Evolutionary conservation across 2,329 filamentous ascomycete species (phyloP).

Genomic region (Ophiosphaerella korrae): DNA sequence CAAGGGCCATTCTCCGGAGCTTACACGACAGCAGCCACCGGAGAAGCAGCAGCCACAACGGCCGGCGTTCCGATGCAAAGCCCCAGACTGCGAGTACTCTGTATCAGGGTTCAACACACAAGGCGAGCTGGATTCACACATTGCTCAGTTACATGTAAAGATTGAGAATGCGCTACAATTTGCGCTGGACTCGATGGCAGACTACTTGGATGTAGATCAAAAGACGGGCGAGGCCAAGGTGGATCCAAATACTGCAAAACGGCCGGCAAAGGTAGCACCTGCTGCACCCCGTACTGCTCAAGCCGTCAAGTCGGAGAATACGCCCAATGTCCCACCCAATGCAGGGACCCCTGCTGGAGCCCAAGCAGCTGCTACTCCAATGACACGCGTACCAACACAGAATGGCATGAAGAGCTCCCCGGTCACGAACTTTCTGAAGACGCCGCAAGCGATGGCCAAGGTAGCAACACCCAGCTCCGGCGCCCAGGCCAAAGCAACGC

Average conservation of each 20-base stretch:
- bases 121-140: constrained; percentile 60
- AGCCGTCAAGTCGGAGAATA: constrained; percentile 42
- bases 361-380: constrained; percentile 41
- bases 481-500: constrained; percentile 39
- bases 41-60: constrained; percentile 52
- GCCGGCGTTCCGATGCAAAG: constrained; percentile 59
- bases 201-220: constrained; percentile 56
- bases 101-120: constrained; percentile 61
- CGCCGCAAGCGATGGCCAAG: constrained; percentile 43
- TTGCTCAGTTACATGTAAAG: constrained; percentile 58
- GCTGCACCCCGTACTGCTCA: constrained; percentile 29
- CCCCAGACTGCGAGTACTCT: constrained; percentile 59
- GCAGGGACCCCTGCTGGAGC: constrained; percentile 42
- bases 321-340: constrained; percentile 36
- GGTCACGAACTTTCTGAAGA: constrained; percentile 46
- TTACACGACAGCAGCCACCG: constrained; percentile 51
- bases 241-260: constrained; percentile 29
- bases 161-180: constrained; percentile 63
- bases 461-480: constrained; percentile 41
- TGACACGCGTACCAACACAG: constrained; percentile 46
- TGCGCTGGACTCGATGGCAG: constrained; percentile 58
- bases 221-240: constrained; percentile 47
- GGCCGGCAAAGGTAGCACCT: constrained; percentile 26
- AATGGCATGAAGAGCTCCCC: constrained; percentile 46
- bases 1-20: constrained; percentile 50